Conservation (phyloP, 2,329 filamentous ascomycete species). For the Capronia americana region DNA sequence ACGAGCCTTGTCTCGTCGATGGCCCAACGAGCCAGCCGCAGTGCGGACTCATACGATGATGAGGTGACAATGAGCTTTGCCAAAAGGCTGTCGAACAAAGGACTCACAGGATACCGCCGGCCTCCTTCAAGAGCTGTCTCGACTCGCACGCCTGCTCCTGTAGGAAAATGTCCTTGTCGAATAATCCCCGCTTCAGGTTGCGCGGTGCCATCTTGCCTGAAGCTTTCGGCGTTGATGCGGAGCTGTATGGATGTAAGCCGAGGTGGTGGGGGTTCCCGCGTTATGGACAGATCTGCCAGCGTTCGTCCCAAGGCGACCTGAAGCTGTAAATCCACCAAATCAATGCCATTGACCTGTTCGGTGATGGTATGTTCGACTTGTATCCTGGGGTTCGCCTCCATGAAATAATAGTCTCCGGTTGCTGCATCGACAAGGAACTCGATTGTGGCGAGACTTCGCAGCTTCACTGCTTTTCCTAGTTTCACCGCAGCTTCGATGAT, state of each 20-base stretch:
- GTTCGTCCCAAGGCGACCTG: conserved; percentile 46
- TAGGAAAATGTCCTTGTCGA: conserved; percentile 52
- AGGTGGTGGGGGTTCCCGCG: conserved; percentile 29
- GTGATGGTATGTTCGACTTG: conserved; percentile 69
- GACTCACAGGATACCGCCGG: conserved; percentile 53
- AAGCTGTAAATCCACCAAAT: conserved; percentile 63
- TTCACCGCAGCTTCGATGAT: conserved; percentile 91
- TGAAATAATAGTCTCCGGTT: conserved; percentile 80
- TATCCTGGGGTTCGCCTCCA: conserved; percentile 66
- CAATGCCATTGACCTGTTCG: conserved; percentile 60
- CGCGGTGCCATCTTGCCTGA: conserved; percentile 33
- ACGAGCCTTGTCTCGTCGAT: conserved; percentile 61
- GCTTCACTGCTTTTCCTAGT: conserved; percentile 93
- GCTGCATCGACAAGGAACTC: conserved; percentile 98
- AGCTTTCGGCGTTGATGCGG: conserved; percentile 35
- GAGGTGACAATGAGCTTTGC: conserved; percentile 66
- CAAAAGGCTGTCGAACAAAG: conserved; percentile 64
- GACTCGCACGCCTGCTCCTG: conserved; percentile 63
- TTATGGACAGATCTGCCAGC: conserved; percentile 29
- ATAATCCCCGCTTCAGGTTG: conserved; percentile 34
- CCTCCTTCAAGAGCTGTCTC: conserved; percentile 59
- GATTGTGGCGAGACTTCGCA: conserved; percentile 97
- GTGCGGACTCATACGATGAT: conserved; percentile 57
- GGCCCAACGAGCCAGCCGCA: conserved; percentile 61
- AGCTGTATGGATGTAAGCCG: conserved; percentile 35